phyloP scores from a whole-genome alignment of 768 basidiomycete genomes.

The Pleurotus platypus region DNA sequence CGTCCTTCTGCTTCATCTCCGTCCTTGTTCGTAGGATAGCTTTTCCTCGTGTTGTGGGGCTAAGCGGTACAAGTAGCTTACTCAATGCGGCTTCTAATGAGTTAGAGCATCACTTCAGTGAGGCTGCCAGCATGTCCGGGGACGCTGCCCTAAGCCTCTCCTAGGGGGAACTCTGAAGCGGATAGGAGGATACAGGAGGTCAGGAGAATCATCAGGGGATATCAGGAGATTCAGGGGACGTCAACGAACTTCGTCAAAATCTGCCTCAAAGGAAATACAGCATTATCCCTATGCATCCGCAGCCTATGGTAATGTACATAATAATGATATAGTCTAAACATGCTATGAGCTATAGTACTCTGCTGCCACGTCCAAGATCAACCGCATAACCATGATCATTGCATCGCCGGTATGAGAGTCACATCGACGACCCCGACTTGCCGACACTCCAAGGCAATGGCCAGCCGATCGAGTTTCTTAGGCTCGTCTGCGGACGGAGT shows the following conservation, averaged over 20 bases:
- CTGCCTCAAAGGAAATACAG: neutral
- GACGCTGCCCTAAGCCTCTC: too few relatives aligned
- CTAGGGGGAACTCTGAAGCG: neutral
- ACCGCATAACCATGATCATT: neutral
- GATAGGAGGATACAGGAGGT: neutral
- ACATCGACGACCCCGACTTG: slow-evolving; percentile 69
- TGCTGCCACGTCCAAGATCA: neutral
- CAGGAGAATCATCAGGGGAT: neutral
- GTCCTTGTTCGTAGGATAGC: too few relatives aligned
- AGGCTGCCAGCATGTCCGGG: too few relatives aligned
- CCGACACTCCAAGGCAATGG: slow-evolving; percentile 64
- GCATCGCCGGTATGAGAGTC: slow-evolving; percentile 38
- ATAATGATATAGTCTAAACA: slow-evolving; percentile 4
- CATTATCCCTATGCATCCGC: slow-evolving; percentile 1
- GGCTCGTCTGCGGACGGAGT: slow-evolving; percentile 19
- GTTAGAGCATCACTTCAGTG: too few relatives aligned
- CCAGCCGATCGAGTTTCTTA: slow-evolving; percentile 57
- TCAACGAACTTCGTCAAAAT: neutral
- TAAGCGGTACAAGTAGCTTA: neutral
- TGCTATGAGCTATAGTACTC: neutral
- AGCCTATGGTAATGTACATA: neutral
- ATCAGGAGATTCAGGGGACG: neutral
- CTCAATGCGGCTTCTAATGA: too few relatives aligned
- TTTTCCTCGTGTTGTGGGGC: too few relatives aligned
- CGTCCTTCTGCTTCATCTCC: too few relatives aligned